A percentile compares a stretch with the other conserved stretches of the same genome.
phyloP scores from a whole-genome alignment of 305 asterid species.

The Solanum chacoense region DNA sequence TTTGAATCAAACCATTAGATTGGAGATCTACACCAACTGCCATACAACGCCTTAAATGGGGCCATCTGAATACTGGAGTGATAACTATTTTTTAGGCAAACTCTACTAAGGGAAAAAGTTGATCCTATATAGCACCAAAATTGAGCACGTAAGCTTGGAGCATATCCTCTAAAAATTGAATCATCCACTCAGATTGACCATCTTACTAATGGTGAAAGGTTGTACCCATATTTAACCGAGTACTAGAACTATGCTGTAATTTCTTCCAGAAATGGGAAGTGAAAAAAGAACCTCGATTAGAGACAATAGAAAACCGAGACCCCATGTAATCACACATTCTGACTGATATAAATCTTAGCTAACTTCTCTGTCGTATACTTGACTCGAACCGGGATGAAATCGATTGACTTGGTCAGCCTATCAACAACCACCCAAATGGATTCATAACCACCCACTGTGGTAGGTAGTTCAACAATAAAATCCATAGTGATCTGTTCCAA shows the following conservation, averaged over 20 bases:
- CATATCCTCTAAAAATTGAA: neutral
- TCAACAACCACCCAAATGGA: neutral
- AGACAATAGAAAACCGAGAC: neutral
- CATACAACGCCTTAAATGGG: neutral
- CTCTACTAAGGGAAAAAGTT: neutral
- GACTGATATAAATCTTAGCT: neutral
- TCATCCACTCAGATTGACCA: neutral
- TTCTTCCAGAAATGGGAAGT: too few species aligned
- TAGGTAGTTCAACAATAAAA: neutral
- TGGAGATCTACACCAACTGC: neutral
- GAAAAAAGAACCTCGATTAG: neutral
- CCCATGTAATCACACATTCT: neutral
- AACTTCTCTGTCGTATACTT: neutral
- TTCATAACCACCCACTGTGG: neutral
- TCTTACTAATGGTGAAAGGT: neutral
- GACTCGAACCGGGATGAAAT: neutral
- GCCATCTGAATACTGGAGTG: neutral
- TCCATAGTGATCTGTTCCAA: neutral
- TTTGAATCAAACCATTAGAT: neutral
- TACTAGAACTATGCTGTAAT: neutral
- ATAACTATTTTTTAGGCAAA: neutral
- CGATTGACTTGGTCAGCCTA: neutral
- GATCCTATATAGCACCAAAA: neutral
- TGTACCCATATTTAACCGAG: neutral
- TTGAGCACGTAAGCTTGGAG: neutral